Evolutionary conservation across 768 basidiomycete species (phyloP).

Genomic region (Naganishia kalamii): DNA sequence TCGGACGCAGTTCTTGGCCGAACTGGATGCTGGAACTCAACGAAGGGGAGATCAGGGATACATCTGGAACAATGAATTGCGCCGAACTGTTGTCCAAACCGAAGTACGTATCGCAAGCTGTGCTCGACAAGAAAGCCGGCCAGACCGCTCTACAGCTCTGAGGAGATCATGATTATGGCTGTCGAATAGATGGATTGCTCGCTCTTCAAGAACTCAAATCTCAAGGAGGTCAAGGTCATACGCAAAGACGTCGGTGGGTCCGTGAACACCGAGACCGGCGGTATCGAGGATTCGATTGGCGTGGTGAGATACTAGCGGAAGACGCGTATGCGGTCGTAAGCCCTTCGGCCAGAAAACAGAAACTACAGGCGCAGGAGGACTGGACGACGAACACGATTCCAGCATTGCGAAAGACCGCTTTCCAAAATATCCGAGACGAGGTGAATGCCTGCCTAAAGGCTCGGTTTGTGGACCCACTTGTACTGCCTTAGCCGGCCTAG

Average conservation of each 20-base stretch:
- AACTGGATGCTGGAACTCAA: conserved; percentile 60
- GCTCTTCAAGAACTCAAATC: conserved; percentile 57
- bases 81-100: conserved; percentile 63
- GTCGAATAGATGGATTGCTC: conserved; percentile 70
- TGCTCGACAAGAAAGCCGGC: conserved; percentile 72
- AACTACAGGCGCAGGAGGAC: too few species aligned
- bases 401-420: conserved; percentile 76
- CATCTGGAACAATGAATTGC: conserved; percentile 64
- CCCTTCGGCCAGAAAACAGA: conserved; percentile 21
- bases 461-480: conserved; percentile 50
- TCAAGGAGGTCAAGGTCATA: conserved; percentile 69
- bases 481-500: conserved; percentile 7
- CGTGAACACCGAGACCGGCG: conserved; percentile 74
- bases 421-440: conserved; percentile 60
- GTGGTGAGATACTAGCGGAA: conserved; percentile 49
- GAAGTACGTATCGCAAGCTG: conserved; percentile 60
- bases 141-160: conserved; percentile 76
- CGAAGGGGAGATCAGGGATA: conserved; percentile 75
- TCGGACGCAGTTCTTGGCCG: conserved; percentile 44
- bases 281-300: conserved; percentile 60
- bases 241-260: conserved; percentile 64
- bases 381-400: neutral
- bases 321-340: conserved; percentile 46
- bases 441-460: conserved; percentile 62
- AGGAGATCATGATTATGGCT: conserved; percentile 66